Conservation (phyloP, 495 filamentous ascomycete species). For the Hypoxylon trugodes region DNA sequence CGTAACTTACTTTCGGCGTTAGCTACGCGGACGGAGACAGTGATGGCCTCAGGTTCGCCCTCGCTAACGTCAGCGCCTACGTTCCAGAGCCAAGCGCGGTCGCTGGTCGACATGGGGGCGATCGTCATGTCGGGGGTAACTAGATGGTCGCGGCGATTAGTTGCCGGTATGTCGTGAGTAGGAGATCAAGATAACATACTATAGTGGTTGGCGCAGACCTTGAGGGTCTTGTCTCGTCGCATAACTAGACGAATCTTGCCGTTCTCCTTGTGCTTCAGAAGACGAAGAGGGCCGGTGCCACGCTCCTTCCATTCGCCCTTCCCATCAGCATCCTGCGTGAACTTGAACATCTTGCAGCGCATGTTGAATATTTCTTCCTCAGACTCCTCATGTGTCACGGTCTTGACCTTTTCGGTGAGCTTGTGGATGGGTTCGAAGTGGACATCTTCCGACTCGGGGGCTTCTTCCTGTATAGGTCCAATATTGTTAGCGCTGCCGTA, state of each 20-base stretch:
- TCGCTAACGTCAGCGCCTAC: conserved; percentile 97
- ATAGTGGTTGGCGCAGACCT: conserved; percentile 99
- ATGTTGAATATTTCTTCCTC: conserved; percentile 99
- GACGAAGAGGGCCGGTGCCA: conserved; percentile 92
- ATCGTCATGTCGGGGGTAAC: conserved; percentile 99
- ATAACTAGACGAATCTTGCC: conserved; percentile 97
- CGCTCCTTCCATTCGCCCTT: conserved; percentile 97
- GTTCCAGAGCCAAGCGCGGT: conserved; percentile 99
- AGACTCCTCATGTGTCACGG: conserved; percentile 97
- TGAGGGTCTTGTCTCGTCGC: conserved; percentile 98
- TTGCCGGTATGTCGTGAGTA: background rate
- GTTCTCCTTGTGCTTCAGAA: conserved; percentile 98
- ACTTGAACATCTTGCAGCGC: conserved; percentile 99
- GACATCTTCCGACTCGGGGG: conserved; percentile 85
- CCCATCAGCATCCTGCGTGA: conserved; percentile 73
- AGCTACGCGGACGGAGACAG: conserved; percentile 95
- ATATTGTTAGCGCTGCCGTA: conserved; percentile 15
- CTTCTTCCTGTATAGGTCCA: conserved; percentile 65
- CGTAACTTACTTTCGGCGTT: conserved; percentile 89
- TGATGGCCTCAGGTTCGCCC: conserved; percentile 95
- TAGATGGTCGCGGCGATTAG: conserved; percentile 47
- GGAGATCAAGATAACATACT: conserved; percentile 65
- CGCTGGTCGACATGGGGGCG: conserved; percentile 94
- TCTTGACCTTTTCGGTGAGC: conserved; percentile 94
- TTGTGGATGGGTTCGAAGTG: conserved; percentile 96